These are phyloP conservation scores for Nymphaea thermarum DNA, from an alignment of 164 flowering plant species.

Conservation along the genomic window DNA sequence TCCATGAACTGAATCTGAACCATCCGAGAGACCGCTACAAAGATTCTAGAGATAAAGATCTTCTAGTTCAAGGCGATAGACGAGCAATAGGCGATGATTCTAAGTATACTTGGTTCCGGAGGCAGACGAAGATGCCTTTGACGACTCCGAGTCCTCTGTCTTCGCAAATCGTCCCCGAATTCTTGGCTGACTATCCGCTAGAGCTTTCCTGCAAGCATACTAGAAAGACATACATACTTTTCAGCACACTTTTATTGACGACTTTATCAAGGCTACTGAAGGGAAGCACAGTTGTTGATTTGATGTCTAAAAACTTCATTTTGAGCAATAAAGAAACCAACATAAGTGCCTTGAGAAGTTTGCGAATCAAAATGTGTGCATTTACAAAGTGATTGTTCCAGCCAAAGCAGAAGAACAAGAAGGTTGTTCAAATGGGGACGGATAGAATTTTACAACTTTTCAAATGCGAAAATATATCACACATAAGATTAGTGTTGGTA, in stretches of 20 bases:
- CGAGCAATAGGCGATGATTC: not conserved
- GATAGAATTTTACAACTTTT: no score
- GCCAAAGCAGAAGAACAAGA: no score
- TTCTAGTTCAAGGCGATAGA: not conserved
- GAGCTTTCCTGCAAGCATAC: constrained; percentile 99
- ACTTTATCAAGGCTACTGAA: not conserved
- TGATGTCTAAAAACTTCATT: no score
- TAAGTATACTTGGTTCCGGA: not conserved
- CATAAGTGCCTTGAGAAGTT: no score
- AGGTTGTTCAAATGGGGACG: no score
- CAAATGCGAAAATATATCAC: no score
- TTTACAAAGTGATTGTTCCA: no score
- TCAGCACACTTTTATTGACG: not conserved
- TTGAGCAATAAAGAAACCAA: no score
- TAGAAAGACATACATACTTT: constrained; percentile 16
- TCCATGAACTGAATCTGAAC: not conserved
- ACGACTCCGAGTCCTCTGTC: constrained; percentile 48
- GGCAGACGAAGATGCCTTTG: constrained; percentile 9
- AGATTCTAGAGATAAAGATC: not conserved
- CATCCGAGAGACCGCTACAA: not conserved
- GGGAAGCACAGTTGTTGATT: no score
- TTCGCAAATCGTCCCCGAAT: constrained; percentile 95
- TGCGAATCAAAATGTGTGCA: no score
- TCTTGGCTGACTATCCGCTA: constrained; percentile 98
- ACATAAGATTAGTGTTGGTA: no score